phyloP scores from a whole-genome alignment of 2,329 filamentous ascomycete species.

The Penicillium thymicola region DNA sequence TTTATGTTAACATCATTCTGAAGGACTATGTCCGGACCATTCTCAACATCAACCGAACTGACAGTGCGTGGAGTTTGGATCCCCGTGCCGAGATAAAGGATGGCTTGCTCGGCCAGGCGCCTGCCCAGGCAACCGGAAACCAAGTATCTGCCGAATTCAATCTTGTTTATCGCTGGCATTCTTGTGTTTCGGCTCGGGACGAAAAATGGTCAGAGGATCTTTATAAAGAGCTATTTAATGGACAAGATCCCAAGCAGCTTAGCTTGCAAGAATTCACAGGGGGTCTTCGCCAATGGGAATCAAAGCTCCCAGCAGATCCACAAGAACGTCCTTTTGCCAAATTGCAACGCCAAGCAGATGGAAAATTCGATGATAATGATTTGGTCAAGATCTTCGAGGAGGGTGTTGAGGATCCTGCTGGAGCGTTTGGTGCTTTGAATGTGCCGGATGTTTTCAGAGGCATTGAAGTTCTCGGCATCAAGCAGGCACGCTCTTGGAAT shows the following conservation, averaged over 20 bases:
- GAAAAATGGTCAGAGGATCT: constrained; percentile 60
- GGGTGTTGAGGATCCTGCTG: constrained; percentile 60
- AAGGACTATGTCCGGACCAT: constrained; percentile 62
- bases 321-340: constrained; percentile 49
- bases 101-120: constrained; percentile 43
- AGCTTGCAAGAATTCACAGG: constrained; percentile 39
- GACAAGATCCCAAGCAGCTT: constrained; percentile 35
- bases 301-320: constrained; percentile 44
- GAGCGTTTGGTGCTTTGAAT: constrained; percentile 58
- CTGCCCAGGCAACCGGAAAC: constrained; percentile 59
- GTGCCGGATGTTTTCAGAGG: constrained; percentile 57
- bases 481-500: constrained; percentile 61
- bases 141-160: constrained; percentile 69
- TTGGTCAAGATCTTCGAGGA: constrained; percentile 55
- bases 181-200: constrained; percentile 58
- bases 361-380: constrained; percentile 57
- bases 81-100: constrained; percentile 59
- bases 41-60: constrained; percentile 57
- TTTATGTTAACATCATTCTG: constrained; percentile 56
- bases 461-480: constrained; percentile 62
- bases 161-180: constrained; percentile 64
- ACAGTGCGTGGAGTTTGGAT: constrained; percentile 61
- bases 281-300: constrained; percentile 43
- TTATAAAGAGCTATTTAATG: constrained; percentile 49
- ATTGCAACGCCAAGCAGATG: constrained; percentile 49